Evolutionary conservation across 139 green algal genomes (phyloP).

Genomic region (Dunaliella sp.): DNA sequence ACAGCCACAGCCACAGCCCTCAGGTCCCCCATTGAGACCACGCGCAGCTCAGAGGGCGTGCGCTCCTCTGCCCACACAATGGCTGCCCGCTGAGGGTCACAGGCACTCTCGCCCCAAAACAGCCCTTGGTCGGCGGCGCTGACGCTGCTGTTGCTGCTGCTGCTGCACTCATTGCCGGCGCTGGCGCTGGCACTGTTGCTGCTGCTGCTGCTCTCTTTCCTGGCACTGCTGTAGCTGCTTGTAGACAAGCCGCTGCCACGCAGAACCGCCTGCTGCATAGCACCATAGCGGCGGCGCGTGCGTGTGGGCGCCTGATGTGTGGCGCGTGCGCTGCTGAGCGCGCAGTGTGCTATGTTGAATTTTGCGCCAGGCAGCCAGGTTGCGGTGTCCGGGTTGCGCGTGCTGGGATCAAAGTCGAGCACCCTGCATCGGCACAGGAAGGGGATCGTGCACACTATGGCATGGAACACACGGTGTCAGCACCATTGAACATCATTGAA

Average conservation of each 20-base stretch:
- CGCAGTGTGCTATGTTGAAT: conserved; percentile 77
- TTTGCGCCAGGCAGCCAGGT: conserved; percentile 72
- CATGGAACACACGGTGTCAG: no score
- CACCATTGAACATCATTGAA: no score
- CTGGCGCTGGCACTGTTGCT: background rate
- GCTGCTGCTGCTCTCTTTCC: background rate
- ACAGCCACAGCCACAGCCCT: conserved; percentile 18
- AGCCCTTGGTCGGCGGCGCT: background rate
- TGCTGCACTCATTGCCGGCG: background rate
- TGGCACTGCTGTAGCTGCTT: no score
- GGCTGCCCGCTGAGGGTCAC: conserved; percentile 45
- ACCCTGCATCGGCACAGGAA: background rate
- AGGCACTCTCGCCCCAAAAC: background rate
- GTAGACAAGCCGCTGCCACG: no score
- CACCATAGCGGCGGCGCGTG: no score
- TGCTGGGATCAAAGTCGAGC: conserved; percentile 26
- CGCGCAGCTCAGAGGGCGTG: conserved; percentile 36
- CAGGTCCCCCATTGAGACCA: conserved; percentile 54
- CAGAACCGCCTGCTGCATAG: no score
- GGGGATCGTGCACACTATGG: no score
- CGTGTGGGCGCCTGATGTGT: background rate
- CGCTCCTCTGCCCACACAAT: conserved; percentile 78
- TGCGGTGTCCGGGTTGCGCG: conserved; percentile 40
- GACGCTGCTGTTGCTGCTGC: background rate
- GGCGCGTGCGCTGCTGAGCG: conserved; percentile 55